These are phyloP conservation scores for Didymella sp. DNA, from an alignment of 2,329 filamentous ascomycete species.

Conservation along the genomic window DNA sequence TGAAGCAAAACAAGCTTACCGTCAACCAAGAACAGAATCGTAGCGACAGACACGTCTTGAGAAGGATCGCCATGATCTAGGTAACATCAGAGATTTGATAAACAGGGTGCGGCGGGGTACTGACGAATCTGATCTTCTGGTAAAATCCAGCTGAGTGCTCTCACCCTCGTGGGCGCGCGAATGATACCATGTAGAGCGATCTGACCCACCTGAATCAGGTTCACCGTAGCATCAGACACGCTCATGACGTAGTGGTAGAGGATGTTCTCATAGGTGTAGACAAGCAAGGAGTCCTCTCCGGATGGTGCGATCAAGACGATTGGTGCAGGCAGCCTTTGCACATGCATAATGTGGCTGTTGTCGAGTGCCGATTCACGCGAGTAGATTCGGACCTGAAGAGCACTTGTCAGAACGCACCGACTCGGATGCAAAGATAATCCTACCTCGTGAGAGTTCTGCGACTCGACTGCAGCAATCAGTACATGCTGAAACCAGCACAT, in stretches of 20 bases:
- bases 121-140: constrained; percentile 84
- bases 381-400: constrained; percentile 76
- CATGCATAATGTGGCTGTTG: constrained; percentile 73
- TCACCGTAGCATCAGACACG: constrained; percentile 72
- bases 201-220: constrained; percentile 91
- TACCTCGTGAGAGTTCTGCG: constrained; percentile 77
- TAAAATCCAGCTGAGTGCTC: constrained; percentile 93
- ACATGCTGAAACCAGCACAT: constrained; percentile 99
- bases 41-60: constrained; percentile 91
- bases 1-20: constrained; percentile 93
- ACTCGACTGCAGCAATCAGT: constrained; percentile 90
- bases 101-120: constrained; percentile 31
- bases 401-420: constrained; percentile 10
- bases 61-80: constrained; percentile 86
- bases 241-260: constrained; percentile 93
- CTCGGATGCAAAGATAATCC: constrained; percentile 6
- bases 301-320: constrained; percentile 90
- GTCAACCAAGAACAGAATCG: constrained; percentile 94
- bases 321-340: constrained; percentile 79
- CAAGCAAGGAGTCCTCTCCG: constrained; percentile 90
- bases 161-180: constrained; percentile 86
- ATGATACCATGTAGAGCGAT: constrained; percentile 98
- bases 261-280: constrained; percentile 96
- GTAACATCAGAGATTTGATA: constrained; percentile 25
- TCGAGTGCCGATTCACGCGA: constrained; percentile 84